Evolutionary conservation across 208 protist genomes (phyloP).

Genomic region (Blastocrithidia nonstop): DNA sequence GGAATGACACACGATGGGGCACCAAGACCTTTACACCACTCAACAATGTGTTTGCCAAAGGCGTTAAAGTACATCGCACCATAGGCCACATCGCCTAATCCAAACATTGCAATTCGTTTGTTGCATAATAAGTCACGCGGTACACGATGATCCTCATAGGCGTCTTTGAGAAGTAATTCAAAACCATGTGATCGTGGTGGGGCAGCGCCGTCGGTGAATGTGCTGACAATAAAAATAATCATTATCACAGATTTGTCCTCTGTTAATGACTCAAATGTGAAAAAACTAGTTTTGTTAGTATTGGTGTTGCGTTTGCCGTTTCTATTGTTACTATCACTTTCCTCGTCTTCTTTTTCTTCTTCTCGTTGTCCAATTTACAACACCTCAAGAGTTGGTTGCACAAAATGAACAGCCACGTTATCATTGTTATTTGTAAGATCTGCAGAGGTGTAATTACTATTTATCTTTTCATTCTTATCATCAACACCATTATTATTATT

Average conservation of each 20-base stretch:
- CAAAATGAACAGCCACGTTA: too few relatives aligned
- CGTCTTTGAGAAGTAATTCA: conserved; percentile 52
- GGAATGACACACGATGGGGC: conserved; percentile 51
- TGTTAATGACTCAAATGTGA: conserved; percentile 14
- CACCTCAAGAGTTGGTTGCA: too few relatives aligned
- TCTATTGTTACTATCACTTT: background rate
- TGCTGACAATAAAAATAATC: conserved; percentile 64
- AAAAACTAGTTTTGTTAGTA: background rate
- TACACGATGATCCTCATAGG: conserved; percentile 69
- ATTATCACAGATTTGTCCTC: conserved; percentile 20
- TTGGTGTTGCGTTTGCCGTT: background rate
- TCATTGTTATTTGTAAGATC: too few relatives aligned
- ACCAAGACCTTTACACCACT: conserved; percentile 51
- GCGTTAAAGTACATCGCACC: conserved; percentile 54
- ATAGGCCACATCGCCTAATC: conserved; percentile 77
- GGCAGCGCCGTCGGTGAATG: conserved; percentile 58
- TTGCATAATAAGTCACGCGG: conserved; percentile 28
- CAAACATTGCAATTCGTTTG: conserved; percentile 74
- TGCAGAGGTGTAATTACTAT: too few relatives aligned
- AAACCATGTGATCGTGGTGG: conserved; percentile 49
- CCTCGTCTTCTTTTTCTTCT: too few relatives aligned
- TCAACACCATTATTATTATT: background rate
- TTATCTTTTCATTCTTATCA: too few relatives aligned
- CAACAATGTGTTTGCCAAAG: conserved; percentile 60
- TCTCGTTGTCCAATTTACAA: too few relatives aligned